Evolutionary conservation across 768 basidiomycete species (phyloP).

Genomic region (Suillus decipiens): DNA sequence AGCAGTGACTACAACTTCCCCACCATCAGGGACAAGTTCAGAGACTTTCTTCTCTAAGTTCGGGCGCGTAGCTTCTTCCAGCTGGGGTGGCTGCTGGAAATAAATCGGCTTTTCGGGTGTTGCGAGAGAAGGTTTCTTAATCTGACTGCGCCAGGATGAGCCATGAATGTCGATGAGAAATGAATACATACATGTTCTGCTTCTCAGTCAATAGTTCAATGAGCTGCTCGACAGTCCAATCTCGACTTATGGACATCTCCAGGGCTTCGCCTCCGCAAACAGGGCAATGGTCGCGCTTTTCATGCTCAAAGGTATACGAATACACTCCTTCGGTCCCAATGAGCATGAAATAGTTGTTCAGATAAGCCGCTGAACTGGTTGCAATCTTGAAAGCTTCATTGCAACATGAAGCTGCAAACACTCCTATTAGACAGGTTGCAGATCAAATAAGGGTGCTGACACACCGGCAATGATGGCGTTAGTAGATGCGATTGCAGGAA

Average conservation of each 20-base stretch:
- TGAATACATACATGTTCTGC: slow-evolving; percentile 81
- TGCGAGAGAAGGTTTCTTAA: slow-evolving; percentile 93
- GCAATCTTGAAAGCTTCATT: slow-evolving; percentile 99
- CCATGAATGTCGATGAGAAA: neutral
- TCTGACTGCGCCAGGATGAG: slow-evolving; percentile 62
- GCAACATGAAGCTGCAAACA: slow-evolving; percentile 81
- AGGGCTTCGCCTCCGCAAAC: slow-evolving; percentile 94
- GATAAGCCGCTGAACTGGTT: slow-evolving; percentile 89
- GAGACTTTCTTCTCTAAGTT: slow-evolving; percentile 87
- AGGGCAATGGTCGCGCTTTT: slow-evolving; percentile 90
- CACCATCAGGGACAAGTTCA: slow-evolving; percentile 76
- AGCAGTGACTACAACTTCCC: slow-evolving; percentile 88
- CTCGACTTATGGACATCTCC: slow-evolving; percentile 66
- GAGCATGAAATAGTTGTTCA: slow-evolving; percentile 99
- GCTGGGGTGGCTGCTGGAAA: slow-evolving; percentile 90
- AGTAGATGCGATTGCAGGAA: slow-evolving; percentile 97
- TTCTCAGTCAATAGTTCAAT: slow-evolving; percentile 87
- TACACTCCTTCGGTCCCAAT: slow-evolving; percentile 97
- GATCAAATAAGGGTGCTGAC: slow-evolving; percentile 17
- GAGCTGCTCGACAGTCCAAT: slow-evolving; percentile 80
- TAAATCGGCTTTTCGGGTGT: slow-evolving; percentile 78
- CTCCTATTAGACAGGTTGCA: slow-evolving; percentile 11
- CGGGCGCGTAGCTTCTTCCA: slow-evolving; percentile 86
- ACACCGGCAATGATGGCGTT: slow-evolving; percentile 96
- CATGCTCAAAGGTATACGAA: slow-evolving; percentile 96